Percentiles rank a stretch among this genome's conserved stretches.
Conservation (phyloP, 768 basidiomycete genomes). For the Lactifluus piperatus region DNA sequence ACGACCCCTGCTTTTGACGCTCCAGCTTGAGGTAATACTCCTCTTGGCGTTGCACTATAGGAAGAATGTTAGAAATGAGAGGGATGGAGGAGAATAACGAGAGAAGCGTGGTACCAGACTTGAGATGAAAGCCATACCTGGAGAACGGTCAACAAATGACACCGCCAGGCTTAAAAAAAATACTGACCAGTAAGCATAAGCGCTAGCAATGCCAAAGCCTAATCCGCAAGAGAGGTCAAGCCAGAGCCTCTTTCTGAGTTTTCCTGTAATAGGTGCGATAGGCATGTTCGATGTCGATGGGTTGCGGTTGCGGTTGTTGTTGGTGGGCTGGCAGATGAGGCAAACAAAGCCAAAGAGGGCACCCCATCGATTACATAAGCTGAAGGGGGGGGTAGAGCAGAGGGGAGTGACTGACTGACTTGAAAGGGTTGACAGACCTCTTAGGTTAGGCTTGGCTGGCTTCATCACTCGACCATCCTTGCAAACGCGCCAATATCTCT, state of each 20-base stretch:
- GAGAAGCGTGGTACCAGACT: slow-evolving; percentile 38
- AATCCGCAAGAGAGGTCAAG: slow-evolving; percentile 69
- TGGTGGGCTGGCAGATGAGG: background rate
- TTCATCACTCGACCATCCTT: background rate
- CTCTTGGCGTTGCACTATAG: slow-evolving; percentile 71
- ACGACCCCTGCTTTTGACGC: slow-evolving; percentile 36
- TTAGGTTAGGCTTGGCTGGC: background rate
- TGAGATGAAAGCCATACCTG: slow-evolving; percentile 82
- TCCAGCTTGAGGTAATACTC: slow-evolving; percentile 82
- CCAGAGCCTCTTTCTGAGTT: slow-evolving; percentile 88
- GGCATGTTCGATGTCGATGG: slow-evolving; percentile 44
- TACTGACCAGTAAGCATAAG: slow-evolving; percentile 79
- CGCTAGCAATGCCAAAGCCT: slow-evolving; percentile 67
- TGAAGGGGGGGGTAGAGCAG: background rate
- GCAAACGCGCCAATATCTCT: background rate
- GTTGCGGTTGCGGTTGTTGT: too few relatives aligned
- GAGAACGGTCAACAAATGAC: slow-evolving; percentile 22
- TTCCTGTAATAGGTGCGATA: slow-evolving; percentile 88
- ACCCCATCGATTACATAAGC: slow-evolving; percentile 5
- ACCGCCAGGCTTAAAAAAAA: slow-evolving; percentile 17
- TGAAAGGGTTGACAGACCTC: too few relatives aligned
- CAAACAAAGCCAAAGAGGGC: slow-evolving; percentile 23
- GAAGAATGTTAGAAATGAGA: background rate
- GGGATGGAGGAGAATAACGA: background rate
- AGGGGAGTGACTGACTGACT: too few relatives aligned